phyloP scores from a whole-genome alignment of 192 early-diverging fungal species.

The Oehlia diaphana region DNA sequence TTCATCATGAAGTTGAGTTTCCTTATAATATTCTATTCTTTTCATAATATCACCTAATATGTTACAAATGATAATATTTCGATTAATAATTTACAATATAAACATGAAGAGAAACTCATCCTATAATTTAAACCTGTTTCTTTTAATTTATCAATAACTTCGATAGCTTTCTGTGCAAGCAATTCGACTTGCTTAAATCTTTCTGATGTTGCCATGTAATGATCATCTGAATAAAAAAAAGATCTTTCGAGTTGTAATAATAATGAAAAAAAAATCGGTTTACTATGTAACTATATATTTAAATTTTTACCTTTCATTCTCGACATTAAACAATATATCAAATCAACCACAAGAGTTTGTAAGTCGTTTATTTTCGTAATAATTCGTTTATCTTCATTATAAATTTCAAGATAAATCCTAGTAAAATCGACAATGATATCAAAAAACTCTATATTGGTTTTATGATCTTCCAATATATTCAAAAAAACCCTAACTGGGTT shows the following conservation, averaged over 20 bases:
- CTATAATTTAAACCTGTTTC: not conserved
- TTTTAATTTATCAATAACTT: not conserved
- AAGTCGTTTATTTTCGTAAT: not conserved
- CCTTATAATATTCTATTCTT: not conserved
- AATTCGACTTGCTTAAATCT: not conserved
- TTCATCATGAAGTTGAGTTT: not conserved
- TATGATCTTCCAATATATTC: not conserved
- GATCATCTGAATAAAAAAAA: not conserved
- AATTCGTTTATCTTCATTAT: not conserved
- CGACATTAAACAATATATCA: not conserved
- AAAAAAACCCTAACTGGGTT: not conserved
- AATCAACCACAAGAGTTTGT: not conserved
- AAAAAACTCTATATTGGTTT: not conserved
- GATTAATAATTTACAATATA: not conserved
- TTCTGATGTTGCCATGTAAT: not conserved
- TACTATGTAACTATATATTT: not conserved
- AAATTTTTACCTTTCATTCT: not conserved
- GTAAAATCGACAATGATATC: not conserved
- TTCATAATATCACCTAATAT: not conserved
- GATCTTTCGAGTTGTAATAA: no score
- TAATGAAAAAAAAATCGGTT: not conserved
- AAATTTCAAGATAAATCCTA: not conserved
- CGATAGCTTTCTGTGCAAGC: not conserved
- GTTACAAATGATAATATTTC: not conserved
- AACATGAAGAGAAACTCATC: no score